Evolutionary conservation across 306 rosid genomes (phyloP).

Genomic region (Malus asiatica): DNA sequence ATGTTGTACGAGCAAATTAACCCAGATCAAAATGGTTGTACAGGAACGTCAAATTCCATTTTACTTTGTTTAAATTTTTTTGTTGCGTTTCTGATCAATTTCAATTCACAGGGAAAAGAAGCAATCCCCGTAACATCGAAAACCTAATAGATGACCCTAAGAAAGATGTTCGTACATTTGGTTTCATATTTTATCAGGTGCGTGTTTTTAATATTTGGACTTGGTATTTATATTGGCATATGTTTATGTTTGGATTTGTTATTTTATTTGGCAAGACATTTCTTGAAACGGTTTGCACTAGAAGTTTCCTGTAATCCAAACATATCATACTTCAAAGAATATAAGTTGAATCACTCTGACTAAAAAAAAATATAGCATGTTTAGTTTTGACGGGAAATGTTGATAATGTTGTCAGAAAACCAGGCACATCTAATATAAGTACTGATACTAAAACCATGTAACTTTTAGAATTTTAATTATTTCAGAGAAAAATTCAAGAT

Average conservation of each 20-base stretch:
- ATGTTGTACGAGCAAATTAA: constrained; percentile 19
- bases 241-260: no score
- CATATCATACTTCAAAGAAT: not conserved
- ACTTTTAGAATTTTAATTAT: no score
- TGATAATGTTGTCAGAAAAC: no score
- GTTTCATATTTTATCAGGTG: constrained; percentile 19
- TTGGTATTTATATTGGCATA: not conserved
- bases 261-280: not conserved
- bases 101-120: not conserved
- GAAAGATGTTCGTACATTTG: constrained; percentile 19
- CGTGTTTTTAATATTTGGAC: not conserved
- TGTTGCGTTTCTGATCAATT: not conserved
- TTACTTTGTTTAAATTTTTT: not conserved
- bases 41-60: not conserved
- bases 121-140: not conserved
- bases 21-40: constrained; percentile 8
- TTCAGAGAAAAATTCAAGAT: no score
- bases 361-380: not conserved
- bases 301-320: not conserved
- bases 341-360: not conserved
- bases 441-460: no score
- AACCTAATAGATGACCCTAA: not conserved
- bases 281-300: not conserved
- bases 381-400: no score
- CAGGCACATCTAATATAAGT: no score